Conservation (phyloP, 2,329 filamentous ascomycete genomes). For the Curvularia sp. region DNA sequence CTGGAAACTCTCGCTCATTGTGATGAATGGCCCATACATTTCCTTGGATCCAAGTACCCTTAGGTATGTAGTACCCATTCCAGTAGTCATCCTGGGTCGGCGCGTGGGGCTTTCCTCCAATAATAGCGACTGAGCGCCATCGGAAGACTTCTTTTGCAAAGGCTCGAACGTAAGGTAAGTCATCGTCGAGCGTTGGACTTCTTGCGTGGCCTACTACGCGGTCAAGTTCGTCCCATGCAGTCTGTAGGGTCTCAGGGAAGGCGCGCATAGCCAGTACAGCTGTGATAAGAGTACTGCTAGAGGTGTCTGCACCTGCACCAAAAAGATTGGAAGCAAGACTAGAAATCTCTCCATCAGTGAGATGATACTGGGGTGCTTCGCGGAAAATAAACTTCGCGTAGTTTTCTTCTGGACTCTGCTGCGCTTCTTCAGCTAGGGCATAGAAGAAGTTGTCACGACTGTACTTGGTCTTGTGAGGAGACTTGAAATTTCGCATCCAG, state of each 20-base stretch:
- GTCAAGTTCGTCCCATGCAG: constrained; percentile 45
- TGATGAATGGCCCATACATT: constrained; percentile 53
- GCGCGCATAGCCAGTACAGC: constrained; percentile 43
- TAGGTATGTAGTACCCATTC: constrained; percentile 49
- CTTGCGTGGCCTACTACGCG: constrained; percentile 40
- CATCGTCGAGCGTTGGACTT: constrained; percentile 43
- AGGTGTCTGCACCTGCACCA: constrained; percentile 44
- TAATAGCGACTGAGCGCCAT: constrained; percentile 43
- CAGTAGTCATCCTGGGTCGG: constrained; percentile 44
- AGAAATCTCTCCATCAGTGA: constrained; percentile 40
- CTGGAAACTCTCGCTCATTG: constrained; percentile 38
- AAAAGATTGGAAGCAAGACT: constrained; percentile 42
- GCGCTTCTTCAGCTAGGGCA: constrained; percentile 41
- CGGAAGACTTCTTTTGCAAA: constrained; percentile 46
- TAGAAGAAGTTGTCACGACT: constrained; percentile 45
- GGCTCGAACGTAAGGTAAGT: constrained; percentile 49
- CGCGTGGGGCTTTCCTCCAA: constrained; percentile 48
- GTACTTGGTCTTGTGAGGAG: constrained; percentile 29
- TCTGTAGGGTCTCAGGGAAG: constrained; percentile 36
- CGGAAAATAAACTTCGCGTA: constrained; percentile 54
- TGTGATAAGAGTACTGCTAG: constrained; percentile 42
- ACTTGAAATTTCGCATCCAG: constrained; percentile 45
- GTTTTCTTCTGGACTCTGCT: constrained; percentile 38
- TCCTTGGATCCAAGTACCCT: constrained; percentile 48
- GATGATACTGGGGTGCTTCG: constrained; percentile 36